Conservation (phyloP, 192 early-diverging fungal genomes). For the Coemansia sp. region DNA sequence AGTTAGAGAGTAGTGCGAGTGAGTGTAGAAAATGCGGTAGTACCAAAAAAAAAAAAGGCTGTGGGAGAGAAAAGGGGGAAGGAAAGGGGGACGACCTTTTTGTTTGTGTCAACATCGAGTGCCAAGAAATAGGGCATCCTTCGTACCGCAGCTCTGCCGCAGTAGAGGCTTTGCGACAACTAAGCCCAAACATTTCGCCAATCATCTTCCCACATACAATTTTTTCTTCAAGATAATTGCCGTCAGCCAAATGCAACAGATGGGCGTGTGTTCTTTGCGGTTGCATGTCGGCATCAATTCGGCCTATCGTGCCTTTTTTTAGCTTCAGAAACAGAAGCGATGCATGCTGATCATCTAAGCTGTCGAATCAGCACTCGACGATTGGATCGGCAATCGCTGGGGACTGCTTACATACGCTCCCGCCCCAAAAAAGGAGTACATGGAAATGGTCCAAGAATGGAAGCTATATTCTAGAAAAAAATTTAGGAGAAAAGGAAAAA, state of each 20-base stretch:
- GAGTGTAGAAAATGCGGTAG: no score
- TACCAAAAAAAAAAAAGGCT: neutral
- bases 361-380: neutral
- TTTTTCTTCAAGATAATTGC: neutral
- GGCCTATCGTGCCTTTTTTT: neutral
- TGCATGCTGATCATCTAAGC: neutral
- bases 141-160: neutral
- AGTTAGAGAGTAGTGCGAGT: neutral
- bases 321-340: neutral
- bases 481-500: neutral
- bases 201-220: neutral
- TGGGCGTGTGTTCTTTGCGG: neutral
- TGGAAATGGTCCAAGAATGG: neutral
- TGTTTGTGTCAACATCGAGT: neutral
- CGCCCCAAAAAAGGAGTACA: neutral
- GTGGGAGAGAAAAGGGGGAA: neutral
- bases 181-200: constrained; percentile 3
- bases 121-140: neutral
- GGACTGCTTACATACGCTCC: neutral
- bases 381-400: neutral
- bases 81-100: neutral
- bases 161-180: neutral
- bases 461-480: neutral
- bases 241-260: neutral
- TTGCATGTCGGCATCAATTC: neutral